Percentiles rank a stretch among this genome's conserved stretches.
Conservation (phyloP, 352 stramenopile genomes). For the Globisporangium viniferum region DNA sequence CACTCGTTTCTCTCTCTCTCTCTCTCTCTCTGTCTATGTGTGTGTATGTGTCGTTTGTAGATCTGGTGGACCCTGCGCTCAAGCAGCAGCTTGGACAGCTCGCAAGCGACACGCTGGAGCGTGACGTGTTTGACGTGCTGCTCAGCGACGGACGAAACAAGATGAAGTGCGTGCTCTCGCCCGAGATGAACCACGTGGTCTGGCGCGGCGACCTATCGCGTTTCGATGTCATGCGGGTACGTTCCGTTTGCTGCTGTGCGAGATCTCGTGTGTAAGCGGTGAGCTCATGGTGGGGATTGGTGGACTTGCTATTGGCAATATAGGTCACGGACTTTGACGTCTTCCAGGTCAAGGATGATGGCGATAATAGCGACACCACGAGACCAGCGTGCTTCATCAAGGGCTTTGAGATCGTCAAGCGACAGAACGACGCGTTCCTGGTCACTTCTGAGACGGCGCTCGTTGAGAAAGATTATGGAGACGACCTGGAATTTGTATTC, state of each 20-base stretch:
- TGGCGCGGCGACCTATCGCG: conserved; percentile 31
- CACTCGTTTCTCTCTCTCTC: not conserved
- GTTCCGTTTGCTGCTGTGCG: not conserved
- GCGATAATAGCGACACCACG: not conserved
- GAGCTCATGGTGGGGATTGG: not conserved
- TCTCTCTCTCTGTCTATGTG: not conserved
- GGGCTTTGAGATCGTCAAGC: conserved; percentile 10
- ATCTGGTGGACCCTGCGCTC: conserved; percentile 46
- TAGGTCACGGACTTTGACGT: conserved; percentile 10
- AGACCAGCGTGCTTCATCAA: conserved; percentile 23
- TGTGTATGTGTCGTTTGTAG: conserved; percentile 19
- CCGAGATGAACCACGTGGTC: conserved; percentile 35
- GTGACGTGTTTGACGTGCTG: conserved; percentile 59
- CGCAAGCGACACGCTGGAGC: conserved; percentile 13
- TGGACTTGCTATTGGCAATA: not conserved
- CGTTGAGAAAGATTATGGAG: not conserved
- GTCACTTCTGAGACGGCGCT: not conserved
- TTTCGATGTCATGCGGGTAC: conserved; percentile 34
- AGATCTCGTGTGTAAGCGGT: not conserved
- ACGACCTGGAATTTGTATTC: conserved; percentile 39
- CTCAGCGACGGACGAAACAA: conserved; percentile 49
- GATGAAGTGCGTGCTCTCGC: conserved; percentile 45
- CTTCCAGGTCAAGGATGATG: not conserved
- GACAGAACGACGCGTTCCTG: conserved; percentile 3
- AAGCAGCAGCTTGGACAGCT: conserved; percentile 25